phyloP scores from a whole-genome alignment of 2,329 filamentous ascomycete species.

The Monosporascus sp. region DNA sequence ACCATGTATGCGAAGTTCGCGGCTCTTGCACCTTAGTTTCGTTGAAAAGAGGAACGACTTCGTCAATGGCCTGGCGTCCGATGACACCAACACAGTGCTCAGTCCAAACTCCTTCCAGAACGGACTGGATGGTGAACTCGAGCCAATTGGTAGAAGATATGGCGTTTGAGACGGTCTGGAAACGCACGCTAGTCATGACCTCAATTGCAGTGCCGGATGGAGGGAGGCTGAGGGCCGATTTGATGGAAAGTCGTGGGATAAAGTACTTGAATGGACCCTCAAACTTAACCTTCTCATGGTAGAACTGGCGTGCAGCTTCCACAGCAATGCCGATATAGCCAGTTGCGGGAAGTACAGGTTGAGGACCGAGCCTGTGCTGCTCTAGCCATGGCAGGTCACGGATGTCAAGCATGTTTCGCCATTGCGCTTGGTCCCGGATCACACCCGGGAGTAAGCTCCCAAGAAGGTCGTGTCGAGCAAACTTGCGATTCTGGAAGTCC shows the following conservation, averaged over 20 bases:
- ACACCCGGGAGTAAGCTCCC: slow-evolving; percentile 6
- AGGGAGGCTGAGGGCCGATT: slow-evolving; percentile 7
- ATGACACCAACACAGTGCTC: slow-evolving; percentile 10
- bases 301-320: slow-evolving; percentile 9
- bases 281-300: slow-evolving; percentile 6
- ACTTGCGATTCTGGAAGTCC: slow-evolving; percentile 5
- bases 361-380: slow-evolving; percentile 5
- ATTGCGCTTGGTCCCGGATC: slow-evolving; percentile 4
- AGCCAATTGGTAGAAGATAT: slow-evolving; percentile 10
- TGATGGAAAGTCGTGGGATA: slow-evolving; percentile 8
- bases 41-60: slow-evolving; percentile 5
- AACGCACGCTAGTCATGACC: slow-evolving; percentile 9
- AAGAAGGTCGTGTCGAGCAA: slow-evolving; percentile 10
- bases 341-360: slow-evolving; percentile 10
- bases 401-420: slow-evolving; percentile 11
- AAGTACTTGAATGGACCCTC: slow-evolving; percentile 11
- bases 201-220: slow-evolving; percentile 9
- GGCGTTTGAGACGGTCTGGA: slow-evolving; percentile 6
- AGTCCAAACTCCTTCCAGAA: slow-evolving; percentile 6
- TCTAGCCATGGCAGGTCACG: slow-evolving; percentile 10
- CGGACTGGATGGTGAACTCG: slow-evolving; percentile 8
- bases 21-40: slow-evolving; percentile 6
- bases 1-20: slow-evolving; percentile 8
- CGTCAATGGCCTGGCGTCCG: slow-evolving; percentile 4
- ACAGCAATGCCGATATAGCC: slow-evolving; percentile 10